These are phyloP conservation scores for Jaminaea rosea DNA, from an alignment of 1,284 basidiomycete species.

Conservation along the genomic window DNA sequence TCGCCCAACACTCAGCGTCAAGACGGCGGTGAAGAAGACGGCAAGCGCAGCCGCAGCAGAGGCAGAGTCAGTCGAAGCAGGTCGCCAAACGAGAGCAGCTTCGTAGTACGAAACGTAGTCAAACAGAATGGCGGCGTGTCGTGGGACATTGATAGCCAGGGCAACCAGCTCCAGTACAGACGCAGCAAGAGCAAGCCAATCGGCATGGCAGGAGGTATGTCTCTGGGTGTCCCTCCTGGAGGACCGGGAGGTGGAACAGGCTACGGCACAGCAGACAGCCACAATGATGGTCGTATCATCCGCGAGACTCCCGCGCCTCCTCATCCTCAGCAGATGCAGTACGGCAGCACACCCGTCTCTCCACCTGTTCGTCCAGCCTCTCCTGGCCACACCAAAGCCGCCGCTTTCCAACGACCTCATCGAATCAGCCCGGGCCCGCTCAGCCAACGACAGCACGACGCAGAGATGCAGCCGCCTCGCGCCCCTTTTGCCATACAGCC, in stretches of 20 bases:
- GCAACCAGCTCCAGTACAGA: conserved; percentile 13
- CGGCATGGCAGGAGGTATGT: conserved; percentile 8
- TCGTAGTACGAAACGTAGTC: conserved; percentile 33
- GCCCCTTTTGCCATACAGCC: no score
- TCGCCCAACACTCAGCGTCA: no score
- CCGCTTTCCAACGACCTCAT: conserved; percentile 12
- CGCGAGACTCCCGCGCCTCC: conserved; percentile 15
- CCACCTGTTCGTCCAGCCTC: conserved; percentile 11
- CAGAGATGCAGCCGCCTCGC: no score
- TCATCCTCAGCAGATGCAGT: neutral
- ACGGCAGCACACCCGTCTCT: conserved; percentile 3
- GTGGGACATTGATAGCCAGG: neutral
- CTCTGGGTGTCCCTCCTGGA: conserved; percentile 32
- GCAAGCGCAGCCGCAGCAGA: neutral
- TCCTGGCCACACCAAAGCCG: conserved; percentile 20
- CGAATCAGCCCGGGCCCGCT: no score
- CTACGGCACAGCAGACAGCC: conserved; percentile 25
- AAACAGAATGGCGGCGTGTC: conserved; percentile 31
- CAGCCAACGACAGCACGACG: no score
- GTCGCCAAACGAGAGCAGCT: conserved; percentile 4
- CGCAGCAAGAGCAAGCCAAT: conserved; percentile 20
- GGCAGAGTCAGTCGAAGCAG: neutral
- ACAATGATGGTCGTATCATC: conserved; percentile 35
- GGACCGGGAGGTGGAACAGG: conserved; percentile 35
- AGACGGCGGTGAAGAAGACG: no score